phyloP scores from a whole-genome alignment of 768 basidiomycete species.

The Boletus sp. region DNA sequence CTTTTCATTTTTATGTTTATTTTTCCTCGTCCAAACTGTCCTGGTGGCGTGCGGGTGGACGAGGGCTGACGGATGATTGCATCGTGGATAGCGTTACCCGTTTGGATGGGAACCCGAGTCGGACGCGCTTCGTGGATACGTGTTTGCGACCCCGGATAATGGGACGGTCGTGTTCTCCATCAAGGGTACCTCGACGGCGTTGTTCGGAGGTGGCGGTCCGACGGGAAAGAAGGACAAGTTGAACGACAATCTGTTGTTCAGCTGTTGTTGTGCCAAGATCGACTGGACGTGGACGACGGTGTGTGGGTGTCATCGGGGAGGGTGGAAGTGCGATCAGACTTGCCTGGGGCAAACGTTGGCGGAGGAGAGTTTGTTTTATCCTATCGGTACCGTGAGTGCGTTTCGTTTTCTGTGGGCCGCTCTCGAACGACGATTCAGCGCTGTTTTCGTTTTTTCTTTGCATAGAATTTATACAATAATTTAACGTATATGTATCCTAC shows the following conservation, averaged over 20 bases:
- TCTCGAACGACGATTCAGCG: not conserved
- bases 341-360: slow-evolving; percentile 77
- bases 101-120: slow-evolving; percentile 91
- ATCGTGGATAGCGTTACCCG: slow-evolving; percentile 42
- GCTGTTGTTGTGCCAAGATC: slow-evolving; percentile 90
- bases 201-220: slow-evolving; percentile 73
- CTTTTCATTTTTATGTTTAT: not conserved
- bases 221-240: slow-evolving; percentile 91
- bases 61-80: not conserved
- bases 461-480: slow-evolving; percentile 91
- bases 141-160: slow-evolving; percentile 85
- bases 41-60: not conserved
- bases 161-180: slow-evolving; percentile 82
- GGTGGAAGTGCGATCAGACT: slow-evolving; percentile 76
- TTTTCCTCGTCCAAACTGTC: not conserved
- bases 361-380: slow-evolving; percentile 85
- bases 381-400: slow-evolving; percentile 75
- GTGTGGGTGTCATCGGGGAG: slow-evolving; percentile 81
- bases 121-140: slow-evolving; percentile 88
- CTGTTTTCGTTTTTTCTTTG: not conserved
- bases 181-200: slow-evolving; percentile 87
- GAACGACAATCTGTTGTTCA: slow-evolving; percentile 92
- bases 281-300: slow-evolving; percentile 95
- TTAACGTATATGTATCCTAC: slow-evolving; percentile 89
- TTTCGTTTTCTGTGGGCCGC: not conserved